These are phyloP conservation scores for Chondrostereum purpureum DNA, from an alignment of 1,284 basidiomycete genomes.

Conservation along the genomic window DNA sequence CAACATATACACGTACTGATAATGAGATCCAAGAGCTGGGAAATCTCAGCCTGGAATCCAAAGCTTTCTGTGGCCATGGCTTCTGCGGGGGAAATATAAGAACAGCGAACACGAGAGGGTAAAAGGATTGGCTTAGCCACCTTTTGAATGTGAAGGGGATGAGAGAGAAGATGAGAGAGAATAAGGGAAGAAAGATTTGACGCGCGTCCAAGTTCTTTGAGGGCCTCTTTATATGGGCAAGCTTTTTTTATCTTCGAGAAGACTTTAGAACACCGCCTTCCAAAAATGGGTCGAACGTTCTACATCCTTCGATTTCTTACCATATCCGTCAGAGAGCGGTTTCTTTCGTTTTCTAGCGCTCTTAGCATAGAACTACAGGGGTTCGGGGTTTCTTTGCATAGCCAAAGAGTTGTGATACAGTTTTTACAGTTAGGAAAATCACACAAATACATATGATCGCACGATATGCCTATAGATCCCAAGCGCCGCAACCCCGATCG, in stretches of 20 bases:
- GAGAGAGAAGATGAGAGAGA: conserved; percentile 4
- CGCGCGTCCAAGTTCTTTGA: neutral
- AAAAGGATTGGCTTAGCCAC: conserved; percentile 1
- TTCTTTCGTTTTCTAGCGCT: neutral
- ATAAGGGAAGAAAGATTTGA: neutral
- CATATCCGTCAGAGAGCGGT: neutral
- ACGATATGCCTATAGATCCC: too few species aligned
- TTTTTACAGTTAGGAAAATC: too few species aligned
- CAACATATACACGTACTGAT: conserved; percentile 64
- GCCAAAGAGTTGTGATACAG: too few species aligned
- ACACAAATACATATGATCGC: too few species aligned
- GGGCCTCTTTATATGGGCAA: neutral
- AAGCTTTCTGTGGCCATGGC: conserved; percentile 78
- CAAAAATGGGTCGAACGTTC: neutral
- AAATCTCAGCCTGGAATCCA: conserved; percentile 97
- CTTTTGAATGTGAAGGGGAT: conserved; percentile 10
- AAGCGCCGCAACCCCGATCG: too few species aligned
- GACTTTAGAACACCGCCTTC: neutral
- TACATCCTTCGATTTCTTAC: neutral
- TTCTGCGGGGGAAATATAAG: conserved; percentile 3
- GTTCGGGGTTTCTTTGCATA: too few species aligned
- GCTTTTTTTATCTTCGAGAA: neutral
- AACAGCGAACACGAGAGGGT: neutral
- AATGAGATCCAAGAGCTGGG: conserved; percentile 86
- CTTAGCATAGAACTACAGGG: too few species aligned